A percentile compares a stretch with the other conserved stretches of the same genome.
These are phyloP conservation scores for Porogramme epimiltina DNA, from an alignment of 1,284 basidiomycete species.

Conservation along the genomic window DNA sequence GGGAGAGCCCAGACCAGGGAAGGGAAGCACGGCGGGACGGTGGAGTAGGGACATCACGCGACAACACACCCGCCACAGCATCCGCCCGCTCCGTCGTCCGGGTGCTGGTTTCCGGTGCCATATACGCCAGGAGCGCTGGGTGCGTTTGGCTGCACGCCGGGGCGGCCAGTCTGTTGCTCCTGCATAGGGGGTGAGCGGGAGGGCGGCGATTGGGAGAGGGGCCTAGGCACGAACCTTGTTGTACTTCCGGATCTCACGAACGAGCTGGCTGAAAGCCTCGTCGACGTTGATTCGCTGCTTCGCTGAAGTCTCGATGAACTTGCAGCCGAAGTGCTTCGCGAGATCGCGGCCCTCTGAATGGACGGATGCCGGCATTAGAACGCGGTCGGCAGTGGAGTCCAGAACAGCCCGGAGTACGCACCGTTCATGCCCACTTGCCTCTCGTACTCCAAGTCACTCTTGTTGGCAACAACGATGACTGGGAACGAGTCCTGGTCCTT, in stretches of 20 bases:
- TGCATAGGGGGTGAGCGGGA: conserved; percentile 26
- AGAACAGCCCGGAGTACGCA: conserved; percentile 43
- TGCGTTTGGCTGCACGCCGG: conserved; percentile 45
- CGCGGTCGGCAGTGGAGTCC: neutral
- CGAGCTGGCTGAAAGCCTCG: conserved; percentile 96
- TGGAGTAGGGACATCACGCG: conserved; percentile 22
- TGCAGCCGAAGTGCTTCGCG: conserved; percentile 95
- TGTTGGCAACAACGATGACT: conserved; percentile 98
- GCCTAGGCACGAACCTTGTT: conserved; percentile 68
- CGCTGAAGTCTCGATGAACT: conserved; percentile 98
- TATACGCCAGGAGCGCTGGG: conserved; percentile 49
- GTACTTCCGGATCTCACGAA: conserved; percentile 95
- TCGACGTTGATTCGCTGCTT: conserved; percentile 99
- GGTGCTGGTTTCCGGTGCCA: conserved; percentile 43
- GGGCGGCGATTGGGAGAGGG: neutral
- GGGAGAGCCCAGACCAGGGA: conserved; percentile 11
- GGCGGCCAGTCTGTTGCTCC: conserved; percentile 67
- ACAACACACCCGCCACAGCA: conserved; percentile 80
- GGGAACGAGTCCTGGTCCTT: conserved; percentile 99
- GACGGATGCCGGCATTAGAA: conserved; percentile 4
- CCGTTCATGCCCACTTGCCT: conserved; percentile 97
- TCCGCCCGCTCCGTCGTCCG: conserved; percentile 57
- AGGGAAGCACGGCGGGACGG: conserved; percentile 1
- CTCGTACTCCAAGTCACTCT: conserved; percentile 98
- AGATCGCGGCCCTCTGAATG: conserved; percentile 97